Conservation (phyloP, 1,284 basidiomycete genomes). For the Ustilago loliicola region DNA sequence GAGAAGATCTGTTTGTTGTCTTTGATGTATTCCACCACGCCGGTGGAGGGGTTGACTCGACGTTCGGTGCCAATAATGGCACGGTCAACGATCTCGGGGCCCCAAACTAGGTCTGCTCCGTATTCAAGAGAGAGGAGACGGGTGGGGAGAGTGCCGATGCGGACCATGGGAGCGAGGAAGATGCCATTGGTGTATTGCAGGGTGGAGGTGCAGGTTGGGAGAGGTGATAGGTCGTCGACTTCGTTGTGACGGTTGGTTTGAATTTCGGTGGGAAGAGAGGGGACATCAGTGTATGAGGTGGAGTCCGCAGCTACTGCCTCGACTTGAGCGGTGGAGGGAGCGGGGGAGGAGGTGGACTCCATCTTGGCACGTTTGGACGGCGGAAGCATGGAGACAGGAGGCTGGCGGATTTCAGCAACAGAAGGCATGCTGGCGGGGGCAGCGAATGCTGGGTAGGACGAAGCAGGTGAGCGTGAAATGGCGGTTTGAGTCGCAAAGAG, state of each 20-base stretch:
- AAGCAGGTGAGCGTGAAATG: background rate
- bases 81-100: slow-evolving; percentile 95
- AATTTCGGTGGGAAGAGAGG: slow-evolving; percentile 10
- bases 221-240: slow-evolving; percentile 40
- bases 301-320: slow-evolving; percentile 46
- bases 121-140: slow-evolving; percentile 89
- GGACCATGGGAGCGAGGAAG: slow-evolving; percentile 69
- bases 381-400: slow-evolving; percentile 35
- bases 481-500: background rate
- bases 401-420: slow-evolving; percentile 42
- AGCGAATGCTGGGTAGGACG: background rate
- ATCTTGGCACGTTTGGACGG: slow-evolving; percentile 49
- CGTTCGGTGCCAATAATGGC: slow-evolving; percentile 89
- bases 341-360: slow-evolving; percentile 13
- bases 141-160: slow-evolving; percentile 75
- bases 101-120: slow-evolving; percentile 95
- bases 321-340: slow-evolving; percentile 18
- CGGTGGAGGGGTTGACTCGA: slow-evolving; percentile 86
- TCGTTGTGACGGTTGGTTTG: slow-evolving; percentile 14
- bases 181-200: slow-evolving; percentile 55
- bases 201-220: slow-evolving; percentile 41
- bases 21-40: slow-evolving; percentile 86
- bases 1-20: slow-evolving; percentile 84
- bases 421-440: slow-evolving; percentile 48
- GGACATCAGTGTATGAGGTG: slow-evolving; percentile 31